phyloP scores from a whole-genome alignment of 2,329 filamentous ascomycete species.

The Xylariaceae sp. region DNA sequence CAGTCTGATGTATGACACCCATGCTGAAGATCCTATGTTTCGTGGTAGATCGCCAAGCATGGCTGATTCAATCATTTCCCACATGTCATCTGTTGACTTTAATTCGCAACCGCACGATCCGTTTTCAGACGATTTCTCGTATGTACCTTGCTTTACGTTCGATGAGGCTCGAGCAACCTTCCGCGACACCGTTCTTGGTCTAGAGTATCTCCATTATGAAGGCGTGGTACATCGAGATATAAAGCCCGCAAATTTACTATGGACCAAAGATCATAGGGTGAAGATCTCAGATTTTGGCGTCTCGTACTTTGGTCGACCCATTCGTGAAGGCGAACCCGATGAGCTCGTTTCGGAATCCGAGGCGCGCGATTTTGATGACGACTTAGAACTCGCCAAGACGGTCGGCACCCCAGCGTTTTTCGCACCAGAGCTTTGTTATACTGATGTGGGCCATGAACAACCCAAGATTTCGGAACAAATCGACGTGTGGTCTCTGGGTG shows the following conservation, averaged over 20 bases:
- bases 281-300: slow-evolving; percentile 99
- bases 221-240: slow-evolving; percentile 82
- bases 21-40: slow-evolving; percentile 53
- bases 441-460: slow-evolving; percentile 64
- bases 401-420: slow-evolving; percentile 98
- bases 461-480: slow-evolving; percentile 87
- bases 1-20: slow-evolving; percentile 72
- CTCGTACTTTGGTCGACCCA: slow-evolving; percentile 88
- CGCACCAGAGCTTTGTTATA: slow-evolving; percentile 92
- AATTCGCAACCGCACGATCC: slow-evolving; percentile 56
- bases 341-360: slow-evolving; percentile 75
- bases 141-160: slow-evolving; percentile 89
- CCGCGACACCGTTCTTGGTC: slow-evolving; percentile 83
- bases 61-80: slow-evolving; percentile 69
- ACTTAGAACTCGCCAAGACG: slow-evolving; percentile 94
- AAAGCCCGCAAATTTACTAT: slow-evolving; percentile 85
- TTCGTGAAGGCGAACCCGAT: slow-evolving; percentile 75
- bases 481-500: slow-evolving; percentile 94
- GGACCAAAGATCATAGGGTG: slow-evolving; percentile 77
- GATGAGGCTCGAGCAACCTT: slow-evolving; percentile 79
- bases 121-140: slow-evolving; percentile 82
- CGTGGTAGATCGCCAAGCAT: slow-evolving; percentile 74
- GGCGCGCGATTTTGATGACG: slow-evolving; percentile 82
- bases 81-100: slow-evolving; percentile 63
- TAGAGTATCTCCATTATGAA: slow-evolving; percentile 90